Conservation (phyloP, 2,329 filamentous ascomycete genomes). For the Ophioceras dolichostomum region DNA sequence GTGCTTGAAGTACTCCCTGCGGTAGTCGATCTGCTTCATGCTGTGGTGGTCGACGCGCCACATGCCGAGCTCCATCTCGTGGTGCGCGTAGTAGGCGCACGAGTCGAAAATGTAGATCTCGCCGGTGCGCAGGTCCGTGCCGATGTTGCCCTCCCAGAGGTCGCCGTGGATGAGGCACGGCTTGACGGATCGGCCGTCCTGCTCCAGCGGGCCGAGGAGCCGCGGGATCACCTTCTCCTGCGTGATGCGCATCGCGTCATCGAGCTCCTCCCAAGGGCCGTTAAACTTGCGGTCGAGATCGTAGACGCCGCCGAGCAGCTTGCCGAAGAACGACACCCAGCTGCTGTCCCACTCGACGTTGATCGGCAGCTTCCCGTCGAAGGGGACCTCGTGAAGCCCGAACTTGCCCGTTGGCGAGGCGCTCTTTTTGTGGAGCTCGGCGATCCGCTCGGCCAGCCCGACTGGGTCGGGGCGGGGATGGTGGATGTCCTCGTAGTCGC, state of each 20-base stretch:
- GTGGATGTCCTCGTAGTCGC: slow-evolving; percentile 6
- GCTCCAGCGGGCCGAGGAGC: slow-evolving; percentile 12
- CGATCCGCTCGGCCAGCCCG: slow-evolving; percentile 8
- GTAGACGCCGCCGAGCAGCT: slow-evolving; percentile 10
- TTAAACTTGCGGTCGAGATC: slow-evolving; percentile 9
- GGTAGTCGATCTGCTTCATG: background rate
- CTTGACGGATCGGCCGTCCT: slow-evolving; percentile 12
- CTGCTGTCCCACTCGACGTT: too few relatives aligned
- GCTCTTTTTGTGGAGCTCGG: slow-evolving; percentile 10
- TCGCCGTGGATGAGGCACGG: slow-evolving; percentile 25
- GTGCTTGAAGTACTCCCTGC: slow-evolving; percentile 2
- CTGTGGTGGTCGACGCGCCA: slow-evolving; percentile 12
- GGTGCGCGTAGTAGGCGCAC: slow-evolving; percentile 24
- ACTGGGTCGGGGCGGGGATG: slow-evolving; percentile 7
- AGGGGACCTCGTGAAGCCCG: slow-evolving; percentile 22
- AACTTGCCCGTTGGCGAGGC: slow-evolving; percentile 18
- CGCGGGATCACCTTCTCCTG: slow-evolving; percentile 16
- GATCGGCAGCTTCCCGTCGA: slow-evolving; percentile 16
- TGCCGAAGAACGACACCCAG: slow-evolving; percentile 14
- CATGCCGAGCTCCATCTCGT: slow-evolving; percentile 22
- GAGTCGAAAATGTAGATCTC: slow-evolving; percentile 23
- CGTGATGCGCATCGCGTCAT: slow-evolving; percentile 9
- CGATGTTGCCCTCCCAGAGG: slow-evolving; percentile 27
- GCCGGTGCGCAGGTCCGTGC: slow-evolving; percentile 15
- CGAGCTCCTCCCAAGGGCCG: slow-evolving; percentile 10